Percentiles rank a stretch among this genome's conserved stretches.
phyloP scores from a whole-genome alignment of 352 stramenopile genomes.

The Globisporangium rhizosaccharum region DNA sequence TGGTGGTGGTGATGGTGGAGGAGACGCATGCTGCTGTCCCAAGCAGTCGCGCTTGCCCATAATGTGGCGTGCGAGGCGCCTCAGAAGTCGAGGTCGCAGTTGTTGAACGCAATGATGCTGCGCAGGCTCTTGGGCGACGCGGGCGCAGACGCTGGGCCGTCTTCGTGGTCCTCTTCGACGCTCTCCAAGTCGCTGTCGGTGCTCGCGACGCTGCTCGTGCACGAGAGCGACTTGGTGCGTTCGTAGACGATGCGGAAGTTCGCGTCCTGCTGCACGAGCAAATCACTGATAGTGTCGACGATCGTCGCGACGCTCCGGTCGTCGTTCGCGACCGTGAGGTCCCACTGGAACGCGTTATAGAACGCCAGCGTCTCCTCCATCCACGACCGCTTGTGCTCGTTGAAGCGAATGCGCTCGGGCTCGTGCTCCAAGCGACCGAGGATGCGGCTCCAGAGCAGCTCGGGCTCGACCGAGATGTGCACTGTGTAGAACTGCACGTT shows the following conservation, averaged over 20 bases:
- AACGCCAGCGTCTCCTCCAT: slow-evolving; percentile 82
- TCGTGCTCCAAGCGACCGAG: slow-evolving; percentile 47
- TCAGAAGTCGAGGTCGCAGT: slow-evolving; percentile 33
- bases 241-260: slow-evolving; percentile 63
- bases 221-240: slow-evolving; percentile 39
- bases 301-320: slow-evolving; percentile 45
- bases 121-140: slow-evolving; percentile 11
- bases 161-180: slow-evolving; percentile 19
- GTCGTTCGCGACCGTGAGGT: slow-evolving; percentile 68
- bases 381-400: slow-evolving; percentile 81
- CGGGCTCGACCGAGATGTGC: slow-evolving; percentile 69
- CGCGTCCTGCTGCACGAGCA: slow-evolving; percentile 46
- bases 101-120: slow-evolving; percentile 79
- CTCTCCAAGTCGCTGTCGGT: slow-evolving; percentile 78
- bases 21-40: too few relatives aligned
- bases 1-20: too few relatives aligned
- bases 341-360: slow-evolving; percentile 78
- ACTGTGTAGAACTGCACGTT: slow-evolving; percentile 83
- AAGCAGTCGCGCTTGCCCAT: too few relatives aligned
- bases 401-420: slow-evolving; percentile 68
- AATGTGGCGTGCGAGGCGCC: background rate
- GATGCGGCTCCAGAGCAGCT: slow-evolving; percentile 79
- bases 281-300: slow-evolving; percentile 41
- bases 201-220: slow-evolving; percentile 43
- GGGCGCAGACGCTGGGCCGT: slow-evolving; percentile 1